phyloP scores from a whole-genome alignment of 2,329 filamentous ascomycete species.

The Teratosphaeria gauchensis region DNA sequence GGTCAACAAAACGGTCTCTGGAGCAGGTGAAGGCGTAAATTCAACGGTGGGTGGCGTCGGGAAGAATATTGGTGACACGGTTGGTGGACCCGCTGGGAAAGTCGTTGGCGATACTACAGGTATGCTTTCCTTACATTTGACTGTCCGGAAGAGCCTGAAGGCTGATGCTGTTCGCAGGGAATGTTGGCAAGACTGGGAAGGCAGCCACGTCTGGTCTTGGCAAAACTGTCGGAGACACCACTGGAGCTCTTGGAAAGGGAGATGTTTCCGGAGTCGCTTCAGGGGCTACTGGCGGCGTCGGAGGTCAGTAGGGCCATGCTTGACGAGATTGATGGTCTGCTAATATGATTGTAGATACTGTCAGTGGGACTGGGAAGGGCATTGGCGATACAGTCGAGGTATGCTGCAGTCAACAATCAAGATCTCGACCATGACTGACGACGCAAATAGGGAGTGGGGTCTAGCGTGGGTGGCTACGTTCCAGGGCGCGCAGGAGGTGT shows the following conservation, averaged over 20 bases:
- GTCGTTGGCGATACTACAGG: slow-evolving; percentile 13
- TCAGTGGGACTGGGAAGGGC: slow-evolving; percentile 20
- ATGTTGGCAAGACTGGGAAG: slow-evolving; percentile 3
- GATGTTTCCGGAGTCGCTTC: slow-evolving; percentile 31
- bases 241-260: slow-evolving; percentile 32
- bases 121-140: not conserved
- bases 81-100: slow-evolving; percentile 30
- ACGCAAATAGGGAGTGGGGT: slow-evolving; percentile 12
- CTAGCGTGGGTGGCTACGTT: slow-evolving; percentile 30
- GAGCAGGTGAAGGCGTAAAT: slow-evolving; percentile 12
- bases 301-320: not conserved
- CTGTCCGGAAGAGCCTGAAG: not conserved
- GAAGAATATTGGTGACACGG: slow-evolving; percentile 11
- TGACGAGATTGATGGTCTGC: not conserved
- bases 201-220: slow-evolving; percentile 3
- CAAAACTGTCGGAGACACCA: slow-evolving; percentile 29
- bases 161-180: not conserved
- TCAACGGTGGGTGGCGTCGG: slow-evolving; percentile 15
- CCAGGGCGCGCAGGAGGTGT: slow-evolving; percentile 32
- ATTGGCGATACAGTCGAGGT: slow-evolving; percentile 24
- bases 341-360: slow-evolving; percentile 4
- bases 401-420: not conserved
- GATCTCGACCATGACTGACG: not conserved
- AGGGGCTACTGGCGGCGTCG: slow-evolving; percentile 25
- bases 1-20: slow-evolving; percentile 17